phyloP scores from a whole-genome alignment of 768 basidiomycete genomes.

The Tremella yokohamensis region DNA sequence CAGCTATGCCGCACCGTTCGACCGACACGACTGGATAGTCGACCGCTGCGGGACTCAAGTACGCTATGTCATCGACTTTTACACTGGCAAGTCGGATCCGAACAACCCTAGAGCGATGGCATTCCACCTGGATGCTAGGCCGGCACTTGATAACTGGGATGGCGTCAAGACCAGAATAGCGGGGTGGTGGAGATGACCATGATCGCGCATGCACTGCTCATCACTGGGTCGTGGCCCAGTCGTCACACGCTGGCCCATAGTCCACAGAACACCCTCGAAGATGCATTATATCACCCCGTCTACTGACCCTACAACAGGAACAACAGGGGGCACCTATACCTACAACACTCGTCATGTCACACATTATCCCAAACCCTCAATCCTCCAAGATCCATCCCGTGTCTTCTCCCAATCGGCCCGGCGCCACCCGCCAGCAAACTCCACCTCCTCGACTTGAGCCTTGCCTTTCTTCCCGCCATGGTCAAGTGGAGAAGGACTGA shows the following conservation, averaged over 20 bases:
- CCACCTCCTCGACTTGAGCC: too few species aligned
- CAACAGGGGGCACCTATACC: too few species aligned
- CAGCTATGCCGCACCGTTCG: slow-evolving; percentile 92
- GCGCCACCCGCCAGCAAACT: too few species aligned
- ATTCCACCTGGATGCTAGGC: slow-evolving; percentile 90
- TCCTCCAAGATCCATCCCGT: not conserved
- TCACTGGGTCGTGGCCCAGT: not conserved
- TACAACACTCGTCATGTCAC: too few species aligned
- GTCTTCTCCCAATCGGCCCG: slow-evolving; percentile 1
- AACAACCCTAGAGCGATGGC: slow-evolving; percentile 55
- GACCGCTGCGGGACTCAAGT: slow-evolving; percentile 84
- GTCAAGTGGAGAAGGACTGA: too few species aligned
- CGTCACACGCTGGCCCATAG: not conserved
- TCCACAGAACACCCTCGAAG: too few species aligned
- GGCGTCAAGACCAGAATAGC: slow-evolving; percentile 77
- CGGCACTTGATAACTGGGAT: slow-evolving; percentile 91
- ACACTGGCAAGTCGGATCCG: slow-evolving; percentile 62
- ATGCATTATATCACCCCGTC: too few species aligned
- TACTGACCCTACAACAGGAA: too few species aligned
- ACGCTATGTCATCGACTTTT: slow-evolving; percentile 97
- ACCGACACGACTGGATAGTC: slow-evolving; percentile 94
- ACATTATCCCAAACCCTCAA: not conserved
- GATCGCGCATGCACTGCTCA: not conserved
- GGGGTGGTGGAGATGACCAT: slow-evolving; percentile 55
- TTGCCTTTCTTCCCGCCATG: too few species aligned